phyloP scores from a whole-genome alignment of 2,329 filamentous ascomycete species.

The Phyllosticta citribraziliensis region DNA sequence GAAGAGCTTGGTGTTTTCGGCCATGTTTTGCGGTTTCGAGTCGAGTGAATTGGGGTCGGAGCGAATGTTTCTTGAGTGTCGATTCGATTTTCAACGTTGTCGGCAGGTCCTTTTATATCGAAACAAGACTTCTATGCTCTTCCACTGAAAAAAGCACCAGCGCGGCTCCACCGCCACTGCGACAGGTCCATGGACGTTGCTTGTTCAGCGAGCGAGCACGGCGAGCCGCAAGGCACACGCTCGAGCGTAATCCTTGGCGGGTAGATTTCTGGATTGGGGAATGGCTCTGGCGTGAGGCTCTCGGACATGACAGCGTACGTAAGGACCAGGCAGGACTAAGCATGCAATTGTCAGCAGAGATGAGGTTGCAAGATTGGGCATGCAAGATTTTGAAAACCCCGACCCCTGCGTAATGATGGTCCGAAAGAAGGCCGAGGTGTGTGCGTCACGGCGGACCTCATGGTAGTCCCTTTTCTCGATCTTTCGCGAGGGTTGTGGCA shows the following conservation, averaged over 20 bases:
- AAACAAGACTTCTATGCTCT: neutral
- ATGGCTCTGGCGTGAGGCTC: neutral
- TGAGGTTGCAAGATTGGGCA: neutral
- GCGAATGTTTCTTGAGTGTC: neutral
- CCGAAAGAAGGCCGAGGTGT: neutral
- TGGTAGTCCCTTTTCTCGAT: neutral
- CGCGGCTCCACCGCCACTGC: neutral
- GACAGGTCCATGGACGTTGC: neutral
- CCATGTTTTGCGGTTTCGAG: conserved; percentile 1
- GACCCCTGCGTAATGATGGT: neutral
- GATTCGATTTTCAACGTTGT: neutral
- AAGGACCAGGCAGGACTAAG: neutral
- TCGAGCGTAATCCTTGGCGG: neutral
- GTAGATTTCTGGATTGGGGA: neutral
- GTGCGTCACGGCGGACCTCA: neutral
- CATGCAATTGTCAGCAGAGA: neutral
- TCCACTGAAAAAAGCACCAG: neutral
- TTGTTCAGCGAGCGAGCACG: neutral
- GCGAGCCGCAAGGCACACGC: neutral
- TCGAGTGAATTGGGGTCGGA: neutral
- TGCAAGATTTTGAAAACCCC: neutral
- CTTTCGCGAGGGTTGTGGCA: neutral
- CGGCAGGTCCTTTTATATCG: neutral
- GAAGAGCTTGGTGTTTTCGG: conserved; percentile 17
- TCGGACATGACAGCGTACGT: neutral